Evolutionary conservation across 2,329 filamentous ascomycete genomes (phyloP), one percentile per base, ranked within the genome.

Genomic region (Diaporthe australafricana): DNA sequence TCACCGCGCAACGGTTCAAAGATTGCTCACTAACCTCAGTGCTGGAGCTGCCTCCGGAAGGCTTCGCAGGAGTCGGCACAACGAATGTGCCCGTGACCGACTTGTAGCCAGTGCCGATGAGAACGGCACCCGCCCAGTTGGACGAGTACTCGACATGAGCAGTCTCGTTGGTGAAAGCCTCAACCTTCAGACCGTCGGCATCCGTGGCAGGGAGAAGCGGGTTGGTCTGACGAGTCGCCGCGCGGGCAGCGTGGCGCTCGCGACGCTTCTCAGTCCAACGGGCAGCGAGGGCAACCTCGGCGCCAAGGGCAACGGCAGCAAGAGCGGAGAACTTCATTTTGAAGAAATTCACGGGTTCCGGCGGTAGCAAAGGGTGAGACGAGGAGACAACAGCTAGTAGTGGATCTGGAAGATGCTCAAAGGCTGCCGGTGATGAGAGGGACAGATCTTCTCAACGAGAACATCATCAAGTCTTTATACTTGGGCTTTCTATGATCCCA

Each of bases 41-140:
- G 25, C 76, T 78, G n/a, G 79, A 79, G 40, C 76, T 78, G 20
- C 80, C 80, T 27, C 81, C 81, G 12, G 77, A 79, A 3, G 84
- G 82, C 9, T 81, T 76, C 16, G 80, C 81, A 9, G 87, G 86
- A 0, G 82, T 83, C 1, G 88, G 89, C 9, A 90, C 85, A 1
- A 82, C 86, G 78, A 90, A 87, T 11, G 84, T 83, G 30, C 84
- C 88, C 3, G 84, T 84, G 27, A 89, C 88, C 14, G 81, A 79
- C 40, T 81, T 89, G 79, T 86, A 89, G 68, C 83, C 83, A n/a
- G 81, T 83, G 53, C 84, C 83, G 50, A 85, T 84, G 67, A 88
- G 83, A 16, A 89, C 87, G 0, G 87, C 87, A 52, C 89, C 89
- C 8, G 87, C 86, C 89, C 88, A 90, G 81, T 90, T 90, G 75